Conservation (phyloP, 106 monocot species). For the Dioscorea dumetorum region DNA sequence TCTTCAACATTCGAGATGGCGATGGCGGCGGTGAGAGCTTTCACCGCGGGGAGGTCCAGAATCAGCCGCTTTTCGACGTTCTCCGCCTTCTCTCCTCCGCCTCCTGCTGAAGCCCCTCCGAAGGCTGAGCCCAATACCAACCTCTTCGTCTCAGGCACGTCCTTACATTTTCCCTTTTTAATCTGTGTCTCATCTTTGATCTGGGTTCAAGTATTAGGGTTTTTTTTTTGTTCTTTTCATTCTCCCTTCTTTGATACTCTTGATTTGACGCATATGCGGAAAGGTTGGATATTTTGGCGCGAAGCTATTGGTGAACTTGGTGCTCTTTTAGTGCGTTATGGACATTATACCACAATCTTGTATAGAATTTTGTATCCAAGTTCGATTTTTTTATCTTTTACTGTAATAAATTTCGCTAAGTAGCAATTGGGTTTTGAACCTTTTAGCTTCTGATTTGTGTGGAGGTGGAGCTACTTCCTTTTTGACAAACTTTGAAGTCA, state of each 20-base stretch:
- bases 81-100: constrained; percentile 26
- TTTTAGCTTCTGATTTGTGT: too few species aligned
- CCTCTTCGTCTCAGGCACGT: constrained; percentile 39
- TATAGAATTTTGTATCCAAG: background rate
- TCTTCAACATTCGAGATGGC: background rate
- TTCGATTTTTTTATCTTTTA: background rate
- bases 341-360: background rate
- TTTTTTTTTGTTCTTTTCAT: background rate
- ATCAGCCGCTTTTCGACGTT: constrained; percentile 32
- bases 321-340: background rate
- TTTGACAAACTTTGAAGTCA: too few species aligned
- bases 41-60: constrained; percentile 22
- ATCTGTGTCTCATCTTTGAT: background rate
- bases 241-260: background rate
- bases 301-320: background rate
- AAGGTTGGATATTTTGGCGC: too few species aligned
- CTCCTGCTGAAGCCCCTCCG: constrained; percentile 2
- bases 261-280: background rate
- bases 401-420: background rate
- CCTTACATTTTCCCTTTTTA: background rate
- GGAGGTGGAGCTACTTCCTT: too few species aligned
- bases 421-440: background rate
- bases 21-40: background rate
- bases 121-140: constrained; percentile 27
- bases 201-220: too few species aligned